Evolutionary conservation across 306 rosid genomes (phyloP), one percentile per base, ranked within the genome.

Genomic region (Vigna mungo): DNA sequence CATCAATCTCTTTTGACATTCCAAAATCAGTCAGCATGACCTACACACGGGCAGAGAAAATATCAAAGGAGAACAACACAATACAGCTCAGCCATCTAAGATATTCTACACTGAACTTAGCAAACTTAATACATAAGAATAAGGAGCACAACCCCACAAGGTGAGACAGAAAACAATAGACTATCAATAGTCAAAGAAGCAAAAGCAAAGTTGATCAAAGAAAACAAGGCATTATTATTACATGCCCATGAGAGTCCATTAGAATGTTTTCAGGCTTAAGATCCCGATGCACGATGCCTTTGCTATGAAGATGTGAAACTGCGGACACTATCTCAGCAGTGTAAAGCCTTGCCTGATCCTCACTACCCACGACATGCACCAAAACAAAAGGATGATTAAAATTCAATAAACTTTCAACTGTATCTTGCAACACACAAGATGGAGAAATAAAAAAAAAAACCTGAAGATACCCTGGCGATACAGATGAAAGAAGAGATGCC

Each of bases 181-280:
- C 48, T 2, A 43, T 11, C 15, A 43, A 49, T 16, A 1, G 9
- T 15, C 17, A 16, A 49, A 6, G 18, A 5, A 20, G 11, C 4
- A 17, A 44, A 44, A 17, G 58, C 11, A 17, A 17, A 2, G 12
- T 9, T 54, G 13, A 18, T 54, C 6, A 14, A 20, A 54, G 30
- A 18, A 54, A 18, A 53, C 5, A 5, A 60, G 32, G 12, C 79
- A 89, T 68, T 27, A 41, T 16, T 27, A 41, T 16, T 10, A 95
- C 97, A 88, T 95, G 98, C 32, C 98, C 98, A 67, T 92, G 86
- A 21, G 96, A 81, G 41, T 92, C 97, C 96, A 95, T 84, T 55
- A 95, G 96, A 83, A 90, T 93, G 77, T 95, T 95, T 82, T 95
- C 98, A 37, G 98, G 98, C 77, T 94, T 94, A 82, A 94, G 97